Evolutionary conservation across 768 basidiomycete genomes (phyloP).

Genomic region (Boletus sp.): DNA sequence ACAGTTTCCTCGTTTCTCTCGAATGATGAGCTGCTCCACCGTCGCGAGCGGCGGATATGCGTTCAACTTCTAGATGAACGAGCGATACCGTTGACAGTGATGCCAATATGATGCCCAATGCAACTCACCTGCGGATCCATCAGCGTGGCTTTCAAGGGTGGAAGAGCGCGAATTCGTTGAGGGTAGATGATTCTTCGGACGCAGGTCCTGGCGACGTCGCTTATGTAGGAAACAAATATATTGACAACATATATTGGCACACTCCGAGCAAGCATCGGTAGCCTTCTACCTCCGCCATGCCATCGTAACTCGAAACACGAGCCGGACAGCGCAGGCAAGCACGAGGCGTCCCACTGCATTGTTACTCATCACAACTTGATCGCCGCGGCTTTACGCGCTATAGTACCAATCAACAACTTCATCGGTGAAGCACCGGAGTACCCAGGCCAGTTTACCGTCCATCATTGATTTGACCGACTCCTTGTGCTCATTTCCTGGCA

Average conservation of each 20-base stretch:
- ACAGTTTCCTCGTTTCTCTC: constrained; percentile 86
- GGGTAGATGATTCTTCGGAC: neutral
- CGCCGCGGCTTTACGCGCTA: neutral
- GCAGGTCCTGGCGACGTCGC: neutral
- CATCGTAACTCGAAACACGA: neutral
- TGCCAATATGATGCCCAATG: neutral
- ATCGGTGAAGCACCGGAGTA: neutral
- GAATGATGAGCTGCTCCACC: constrained; percentile 73
- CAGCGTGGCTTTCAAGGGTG: neutral
- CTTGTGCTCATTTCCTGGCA: neutral
- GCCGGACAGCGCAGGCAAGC: neutral
- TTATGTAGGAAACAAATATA: constrained; percentile 7
- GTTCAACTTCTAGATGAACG: constrained; percentile 52
- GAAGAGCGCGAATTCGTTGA: neutral
- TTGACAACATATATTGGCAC: neutral
- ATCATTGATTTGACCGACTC: neutral
- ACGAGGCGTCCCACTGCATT: neutral
- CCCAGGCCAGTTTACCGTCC: neutral
- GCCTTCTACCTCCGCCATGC: constrained; percentile 8
- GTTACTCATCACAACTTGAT: neutral
- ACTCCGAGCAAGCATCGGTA: neutral
- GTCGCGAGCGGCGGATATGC: constrained; percentile 70
- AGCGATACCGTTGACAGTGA: constrained; percentile 59
- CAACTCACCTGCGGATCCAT: constrained; percentile 53
- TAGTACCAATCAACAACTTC: neutral